Percentiles rank a stretch among this genome's conserved stretches.
phyloP scores from a whole-genome alignment of 2,329 filamentous ascomycete genomes.

The Aspergillus ruber region DNA sequence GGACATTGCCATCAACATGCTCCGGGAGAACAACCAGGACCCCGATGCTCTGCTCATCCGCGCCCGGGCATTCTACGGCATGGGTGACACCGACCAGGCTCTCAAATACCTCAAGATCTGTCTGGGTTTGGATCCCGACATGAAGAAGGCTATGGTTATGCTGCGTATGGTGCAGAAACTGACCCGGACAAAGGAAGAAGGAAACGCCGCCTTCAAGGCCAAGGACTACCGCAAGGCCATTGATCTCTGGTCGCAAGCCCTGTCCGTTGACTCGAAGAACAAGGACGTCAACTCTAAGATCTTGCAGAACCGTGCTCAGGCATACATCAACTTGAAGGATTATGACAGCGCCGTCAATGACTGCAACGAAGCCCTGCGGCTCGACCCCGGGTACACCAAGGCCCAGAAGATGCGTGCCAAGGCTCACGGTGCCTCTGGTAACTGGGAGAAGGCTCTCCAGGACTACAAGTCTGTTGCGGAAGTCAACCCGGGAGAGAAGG shows the following conservation, averaged over 20 bases:
- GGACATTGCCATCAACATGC: slow-evolving; percentile 80
- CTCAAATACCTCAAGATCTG: slow-evolving; percentile 88
- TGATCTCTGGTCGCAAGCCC: slow-evolving; percentile 73
- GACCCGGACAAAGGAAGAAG: slow-evolving; percentile 87
- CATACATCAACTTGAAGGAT: slow-evolving; percentile 71
- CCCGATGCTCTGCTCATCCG: slow-evolving; percentile 88
- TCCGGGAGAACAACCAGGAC: slow-evolving; percentile 82
- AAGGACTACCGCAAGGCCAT: slow-evolving; percentile 74
- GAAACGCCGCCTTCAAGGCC: slow-evolving; percentile 83
- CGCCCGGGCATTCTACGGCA: slow-evolving; percentile 78
- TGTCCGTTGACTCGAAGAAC: slow-evolving; percentile 81
- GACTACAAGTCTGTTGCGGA: slow-evolving; percentile 86
- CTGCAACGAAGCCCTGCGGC: slow-evolving; percentile 72
- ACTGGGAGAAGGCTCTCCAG: slow-evolving; percentile 85
- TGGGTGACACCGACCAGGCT: slow-evolving; percentile 93
- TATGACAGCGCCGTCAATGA: slow-evolving; percentile 76
- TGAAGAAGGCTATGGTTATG: slow-evolving; percentile 79
- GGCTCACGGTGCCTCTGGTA: slow-evolving; percentile 73
- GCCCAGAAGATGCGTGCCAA: slow-evolving; percentile 92
- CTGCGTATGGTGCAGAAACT: slow-evolving; percentile 86
- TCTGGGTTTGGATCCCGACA: slow-evolving; percentile 84
- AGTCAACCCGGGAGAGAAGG: slow-evolving; percentile 71
- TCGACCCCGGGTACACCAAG: slow-evolving; percentile 82
- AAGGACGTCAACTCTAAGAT: slow-evolving; percentile 92
- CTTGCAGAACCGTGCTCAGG: slow-evolving; percentile 85